Conservation (phyloP, 257 asterid species). For the Nicotiana obtusifolia region DNA sequence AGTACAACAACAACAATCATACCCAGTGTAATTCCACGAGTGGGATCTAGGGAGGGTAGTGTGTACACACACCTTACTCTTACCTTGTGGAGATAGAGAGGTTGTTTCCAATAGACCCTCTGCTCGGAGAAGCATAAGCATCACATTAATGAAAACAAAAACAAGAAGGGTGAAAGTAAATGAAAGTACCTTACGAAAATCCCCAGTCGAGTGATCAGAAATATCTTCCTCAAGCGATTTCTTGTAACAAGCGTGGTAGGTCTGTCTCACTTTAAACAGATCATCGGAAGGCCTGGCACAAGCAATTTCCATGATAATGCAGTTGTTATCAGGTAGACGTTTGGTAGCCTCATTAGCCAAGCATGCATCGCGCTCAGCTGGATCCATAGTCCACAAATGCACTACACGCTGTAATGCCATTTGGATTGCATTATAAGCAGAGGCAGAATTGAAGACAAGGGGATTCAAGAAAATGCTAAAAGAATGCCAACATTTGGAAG, state of each 20-base stretch:
- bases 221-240: constrained; percentile 90
- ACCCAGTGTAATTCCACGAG: too few species aligned
- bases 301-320: constrained; percentile 68
- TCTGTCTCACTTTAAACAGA: constrained; percentile 56
- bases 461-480: not conserved
- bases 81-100: too few species aligned
- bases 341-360: constrained; percentile 71
- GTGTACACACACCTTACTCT: too few species aligned
- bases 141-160: too few species aligned
- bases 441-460: not conserved
- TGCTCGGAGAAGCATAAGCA: too few species aligned
- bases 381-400: constrained; percentile 64
- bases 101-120: too few species aligned
- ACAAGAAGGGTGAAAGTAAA: not conserved
- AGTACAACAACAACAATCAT: too few species aligned
- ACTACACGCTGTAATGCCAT: constrained; percentile 44
- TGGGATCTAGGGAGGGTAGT: too few species aligned
- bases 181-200: constrained; percentile 56
- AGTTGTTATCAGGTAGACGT: constrained; percentile 39
- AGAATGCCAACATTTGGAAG: not conserved
- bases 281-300: constrained; percentile 63
- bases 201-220: constrained; percentile 66
- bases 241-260: constrained; percentile 57
- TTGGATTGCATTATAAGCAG: not conserved
- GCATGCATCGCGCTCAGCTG: constrained; percentile 72